Evolutionary conservation across 2,329 filamentous ascomycete species (phyloP).

Genomic region (Leptodontidium sp.): DNA sequence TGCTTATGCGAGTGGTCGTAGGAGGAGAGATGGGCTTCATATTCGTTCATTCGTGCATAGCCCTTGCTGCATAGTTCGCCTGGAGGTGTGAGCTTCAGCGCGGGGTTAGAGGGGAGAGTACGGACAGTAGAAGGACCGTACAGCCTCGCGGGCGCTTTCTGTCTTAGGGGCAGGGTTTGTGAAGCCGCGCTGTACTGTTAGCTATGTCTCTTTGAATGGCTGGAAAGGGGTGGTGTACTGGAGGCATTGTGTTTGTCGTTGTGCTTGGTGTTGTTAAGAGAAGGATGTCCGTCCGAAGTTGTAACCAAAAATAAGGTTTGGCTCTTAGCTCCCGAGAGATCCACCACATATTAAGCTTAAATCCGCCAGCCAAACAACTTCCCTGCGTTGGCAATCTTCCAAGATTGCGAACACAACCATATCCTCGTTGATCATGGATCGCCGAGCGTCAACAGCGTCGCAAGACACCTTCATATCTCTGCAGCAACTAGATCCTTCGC

Average conservation of each 20-base stretch:
- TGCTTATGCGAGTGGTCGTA: constrained; percentile 98
- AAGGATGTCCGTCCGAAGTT: neutral
- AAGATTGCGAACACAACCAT: neutral
- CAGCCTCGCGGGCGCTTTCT: constrained; percentile 75
- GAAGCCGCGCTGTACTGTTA: constrained; percentile 51
- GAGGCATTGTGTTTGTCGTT: constrained; percentile 57
- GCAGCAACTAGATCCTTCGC: constrained; percentile 81
- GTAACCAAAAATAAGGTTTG: constrained; percentile 38
- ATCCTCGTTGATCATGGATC: constrained; percentile 44
- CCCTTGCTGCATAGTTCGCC: constrained; percentile 89
- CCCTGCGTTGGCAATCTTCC: constrained; percentile 24
- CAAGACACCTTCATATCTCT: constrained; percentile 70
- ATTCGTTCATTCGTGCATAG: constrained; percentile 94
- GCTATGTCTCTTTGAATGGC: neutral
- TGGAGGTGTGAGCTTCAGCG: constrained; percentile 37
- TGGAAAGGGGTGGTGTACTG: constrained; percentile 52
- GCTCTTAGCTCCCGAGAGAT: constrained; percentile 31
- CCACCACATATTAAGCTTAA: constrained; percentile 32
- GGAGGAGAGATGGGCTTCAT: constrained; percentile 90
- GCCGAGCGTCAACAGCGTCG: constrained; percentile 53
- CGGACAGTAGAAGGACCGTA: constrained; percentile 80
- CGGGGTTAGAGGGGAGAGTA: constrained; percentile 6
- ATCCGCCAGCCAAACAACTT: constrained; percentile 32
- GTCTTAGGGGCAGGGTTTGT: constrained; percentile 59
- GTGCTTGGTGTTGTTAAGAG: neutral